phyloP scores from a whole-genome alignment of 192 early-diverging fungal species.

The Dissophora globulifera region DNA sequence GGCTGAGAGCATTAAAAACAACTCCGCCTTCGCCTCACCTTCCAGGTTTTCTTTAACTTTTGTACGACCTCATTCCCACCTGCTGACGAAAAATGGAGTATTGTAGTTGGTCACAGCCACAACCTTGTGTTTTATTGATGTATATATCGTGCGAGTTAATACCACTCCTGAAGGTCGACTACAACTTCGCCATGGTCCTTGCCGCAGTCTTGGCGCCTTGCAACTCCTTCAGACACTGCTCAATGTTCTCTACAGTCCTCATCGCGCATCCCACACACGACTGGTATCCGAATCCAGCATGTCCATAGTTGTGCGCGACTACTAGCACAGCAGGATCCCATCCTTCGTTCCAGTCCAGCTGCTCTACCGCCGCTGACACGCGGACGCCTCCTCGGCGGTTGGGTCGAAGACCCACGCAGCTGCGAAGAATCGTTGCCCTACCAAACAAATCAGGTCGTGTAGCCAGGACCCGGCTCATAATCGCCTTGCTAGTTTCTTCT shows the following conservation, averaged over 20 bases:
- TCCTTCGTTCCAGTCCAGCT: slow-evolving; percentile 41
- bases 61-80: too few relatives aligned
- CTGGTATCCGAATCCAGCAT: slow-evolving; percentile 72
- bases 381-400: slow-evolving; percentile 62
- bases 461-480: slow-evolving; percentile 50
- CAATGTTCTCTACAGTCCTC: slow-evolving; percentile 54
- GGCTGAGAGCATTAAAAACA: too few relatives aligned
- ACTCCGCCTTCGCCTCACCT: too few relatives aligned
- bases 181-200: slow-evolving; percentile 19
- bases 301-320: slow-evolving; percentile 74
- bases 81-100: too few relatives aligned
- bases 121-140: too few relatives aligned
- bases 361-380: slow-evolving; percentile 57
- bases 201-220: slow-evolving; percentile 5
- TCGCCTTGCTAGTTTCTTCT: slow-evolving; percentile 54
- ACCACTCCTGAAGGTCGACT: too few relatives aligned
- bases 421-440: slow-evolving; percentile 52
- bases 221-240: slow-evolving; percentile 24
- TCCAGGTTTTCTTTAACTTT: too few relatives aligned
- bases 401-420: slow-evolving; percentile 66
- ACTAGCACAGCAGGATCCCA: slow-evolving; percentile 30
- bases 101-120: too few relatives aligned
- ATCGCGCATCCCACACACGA: slow-evolving; percentile 70
- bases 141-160: too few relatives aligned
- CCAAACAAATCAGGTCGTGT: slow-evolving; percentile 59